Evolutionary conservation across 2,329 filamentous ascomycete species (phyloP).

Genomic region (Coniella lustricola): DNA sequence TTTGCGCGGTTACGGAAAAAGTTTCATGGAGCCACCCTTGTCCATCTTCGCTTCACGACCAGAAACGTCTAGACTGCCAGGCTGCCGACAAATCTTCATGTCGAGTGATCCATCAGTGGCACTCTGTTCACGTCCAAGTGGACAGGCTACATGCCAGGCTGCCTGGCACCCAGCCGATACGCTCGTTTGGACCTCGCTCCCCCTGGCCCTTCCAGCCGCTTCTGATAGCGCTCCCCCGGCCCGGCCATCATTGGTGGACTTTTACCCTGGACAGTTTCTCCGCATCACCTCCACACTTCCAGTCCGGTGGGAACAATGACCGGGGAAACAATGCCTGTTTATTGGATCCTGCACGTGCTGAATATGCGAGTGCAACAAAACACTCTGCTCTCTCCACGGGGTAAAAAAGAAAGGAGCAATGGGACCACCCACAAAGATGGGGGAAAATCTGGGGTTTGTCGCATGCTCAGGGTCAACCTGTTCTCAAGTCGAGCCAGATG

Average conservation of each 20-base stretch:
- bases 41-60: no score
- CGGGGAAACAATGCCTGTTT: background rate
- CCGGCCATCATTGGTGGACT: slow-evolving; percentile 7
- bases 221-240: background rate
- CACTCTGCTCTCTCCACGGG: background rate
- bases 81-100: no score
- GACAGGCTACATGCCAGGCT: no score
- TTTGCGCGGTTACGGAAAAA: no score
- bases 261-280: slow-evolving; percentile 1
- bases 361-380: background rate
- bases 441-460: slow-evolving; percentile 1
- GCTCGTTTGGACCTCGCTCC: background rate
- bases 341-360: background rate
- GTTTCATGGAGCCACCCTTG: no score
- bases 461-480: background rate
- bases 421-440: background rate
- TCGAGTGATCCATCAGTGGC: no score
- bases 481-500: background rate
- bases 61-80: no score
- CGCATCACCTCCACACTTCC: slow-evolving; percentile 2
- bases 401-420: background rate
- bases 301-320: background rate
- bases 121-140: no score
- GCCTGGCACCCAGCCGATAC: background rate
- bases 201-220: background rate